A percentile compares a stretch with the other conserved stretches of the same genome.
Conservation (phyloP, 768 basidiomycete species). For the Lactifluus piperatus region DNA sequence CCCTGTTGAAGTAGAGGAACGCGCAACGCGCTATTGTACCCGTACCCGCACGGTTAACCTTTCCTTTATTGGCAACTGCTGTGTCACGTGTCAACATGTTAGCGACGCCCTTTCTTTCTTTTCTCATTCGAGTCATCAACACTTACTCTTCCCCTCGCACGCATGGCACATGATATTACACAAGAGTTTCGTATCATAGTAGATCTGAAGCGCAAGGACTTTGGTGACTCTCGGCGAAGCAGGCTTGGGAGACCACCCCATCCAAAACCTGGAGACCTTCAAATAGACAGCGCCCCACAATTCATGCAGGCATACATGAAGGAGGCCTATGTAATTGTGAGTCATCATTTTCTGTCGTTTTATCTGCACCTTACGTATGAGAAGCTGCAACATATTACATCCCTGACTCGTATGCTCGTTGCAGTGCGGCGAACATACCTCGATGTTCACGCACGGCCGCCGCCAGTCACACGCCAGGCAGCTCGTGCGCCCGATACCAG, state of each 20-base stretch:
- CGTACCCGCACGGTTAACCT: background rate
- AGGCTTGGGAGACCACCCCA: background rate
- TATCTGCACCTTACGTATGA: background rate
- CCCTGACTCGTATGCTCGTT: slow-evolving; percentile 61
- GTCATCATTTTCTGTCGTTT: slow-evolving; percentile 23
- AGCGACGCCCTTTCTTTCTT: background rate
- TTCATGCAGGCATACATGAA: slow-evolving; percentile 59
- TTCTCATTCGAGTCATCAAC: background rate
- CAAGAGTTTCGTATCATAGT: slow-evolving; percentile 9
- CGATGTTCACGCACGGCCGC: slow-evolving; percentile 54
- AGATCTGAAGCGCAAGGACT: slow-evolving; percentile 2
- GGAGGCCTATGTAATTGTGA: slow-evolving; percentile 68
- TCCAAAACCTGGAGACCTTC: slow-evolving; percentile 7
- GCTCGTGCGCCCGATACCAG: slow-evolving; percentile 47
- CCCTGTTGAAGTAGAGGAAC: no score
- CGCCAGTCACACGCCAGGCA: slow-evolving; percentile 44
- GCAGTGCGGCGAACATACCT: slow-evolving; percentile 83
- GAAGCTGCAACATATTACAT: slow-evolving; percentile 67
- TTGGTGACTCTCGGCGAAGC: background rate
- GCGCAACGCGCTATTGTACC: no score
- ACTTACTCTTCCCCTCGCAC: background rate
- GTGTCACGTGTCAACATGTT: background rate
- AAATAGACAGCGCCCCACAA: slow-evolving; percentile 20
- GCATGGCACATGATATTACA: slow-evolving; percentile 13
- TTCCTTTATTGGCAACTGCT: background rate